Evolutionary conservation across 2,329 filamentous ascomycete genomes (phyloP).

Genomic region (Diaporthe nobilis): DNA sequence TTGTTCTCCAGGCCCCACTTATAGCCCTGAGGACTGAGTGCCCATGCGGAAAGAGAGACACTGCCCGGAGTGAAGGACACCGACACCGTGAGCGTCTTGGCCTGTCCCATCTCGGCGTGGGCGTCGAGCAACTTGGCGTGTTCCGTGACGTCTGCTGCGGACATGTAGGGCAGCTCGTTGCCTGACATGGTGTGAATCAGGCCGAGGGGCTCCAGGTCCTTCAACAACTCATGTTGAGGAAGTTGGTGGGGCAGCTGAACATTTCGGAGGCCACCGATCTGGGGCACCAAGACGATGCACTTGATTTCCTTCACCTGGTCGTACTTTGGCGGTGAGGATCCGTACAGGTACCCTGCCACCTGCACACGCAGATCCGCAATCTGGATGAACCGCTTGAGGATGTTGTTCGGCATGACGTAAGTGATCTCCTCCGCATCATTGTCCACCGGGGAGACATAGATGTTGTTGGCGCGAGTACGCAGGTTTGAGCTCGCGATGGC

Average conservation of each 20-base stretch:
- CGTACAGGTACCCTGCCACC: conserved; percentile 96
- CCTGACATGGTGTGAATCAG: conserved; percentile 96
- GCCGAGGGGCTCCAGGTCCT: conserved; percentile 89
- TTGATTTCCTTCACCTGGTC: conserved; percentile 97
- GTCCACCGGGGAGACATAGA: conserved; percentile 97
- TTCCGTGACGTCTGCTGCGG: conserved; percentile 92
- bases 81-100: conserved; percentile 93
- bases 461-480: conserved; percentile 94
- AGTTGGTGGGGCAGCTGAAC: conserved; percentile 91
- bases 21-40: conserved; percentile 90
- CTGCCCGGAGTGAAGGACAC: conserved; percentile 97
- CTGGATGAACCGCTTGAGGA: conserved; percentile 97
- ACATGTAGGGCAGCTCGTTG: conserved; percentile 97
- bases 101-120: conserved; percentile 84
- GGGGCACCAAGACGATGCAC: conserved; percentile 97
- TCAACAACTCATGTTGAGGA: conserved; percentile 92
- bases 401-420: conserved; percentile 99
- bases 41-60: conserved; percentile 94
- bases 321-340: conserved; percentile 92
- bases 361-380: conserved; percentile 97
- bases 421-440: conserved; percentile 92
- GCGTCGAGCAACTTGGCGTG: conserved; percentile 91
- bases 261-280: conserved; percentile 93
- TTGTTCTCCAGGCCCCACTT: conserved; percentile 98
- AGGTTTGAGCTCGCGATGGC: conserved; percentile 97